A percentile compares a stretch with the other conserved stretches of the same genome.
Conservation (phyloP, 257 asterid genomes). For the Forsythia viridissima region DNA sequence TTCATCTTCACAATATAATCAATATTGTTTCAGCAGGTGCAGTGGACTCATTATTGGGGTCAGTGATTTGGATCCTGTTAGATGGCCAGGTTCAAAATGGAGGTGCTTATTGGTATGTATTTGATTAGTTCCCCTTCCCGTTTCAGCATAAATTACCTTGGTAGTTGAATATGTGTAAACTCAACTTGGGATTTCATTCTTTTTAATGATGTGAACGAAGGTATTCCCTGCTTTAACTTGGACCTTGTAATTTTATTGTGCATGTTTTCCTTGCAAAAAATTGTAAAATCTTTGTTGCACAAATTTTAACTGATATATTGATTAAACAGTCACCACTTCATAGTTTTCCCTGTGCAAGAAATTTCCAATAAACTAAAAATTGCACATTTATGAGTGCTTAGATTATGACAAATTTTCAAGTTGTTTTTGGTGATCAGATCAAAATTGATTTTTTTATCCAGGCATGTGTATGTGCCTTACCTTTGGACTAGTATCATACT, state of each 20-base stretch:
- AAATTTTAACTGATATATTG: not conserved
- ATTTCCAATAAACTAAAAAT: not conserved
- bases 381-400: not conserved
- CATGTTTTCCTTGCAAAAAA: not conserved
- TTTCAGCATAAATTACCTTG: not conserved
- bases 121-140: constrained; percentile 1
- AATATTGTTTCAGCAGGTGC: constrained; percentile 47
- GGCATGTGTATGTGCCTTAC: no score
- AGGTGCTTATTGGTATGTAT: constrained; percentile 77
- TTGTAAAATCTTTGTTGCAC: not conserved
- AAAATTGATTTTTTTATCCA: no score
- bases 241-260: not conserved
- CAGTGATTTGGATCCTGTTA: constrained; percentile 73
- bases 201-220: not conserved
- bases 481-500: no score
- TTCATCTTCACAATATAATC: not conserved
- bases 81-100: constrained; percentile 99
- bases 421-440: not conserved
- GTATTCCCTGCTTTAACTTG: not conserved
- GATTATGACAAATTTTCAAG: not conserved
- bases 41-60: constrained; percentile 78
- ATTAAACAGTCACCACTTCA: not conserved
- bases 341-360: not conserved
- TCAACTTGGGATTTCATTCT: not conserved
- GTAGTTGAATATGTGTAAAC: not conserved